Percentiles rank a stretch among this genome's conserved stretches.
Evolutionary conservation across 331 rosid species (phyloP).

Genomic region (Pyracantha coccinea): DNA sequence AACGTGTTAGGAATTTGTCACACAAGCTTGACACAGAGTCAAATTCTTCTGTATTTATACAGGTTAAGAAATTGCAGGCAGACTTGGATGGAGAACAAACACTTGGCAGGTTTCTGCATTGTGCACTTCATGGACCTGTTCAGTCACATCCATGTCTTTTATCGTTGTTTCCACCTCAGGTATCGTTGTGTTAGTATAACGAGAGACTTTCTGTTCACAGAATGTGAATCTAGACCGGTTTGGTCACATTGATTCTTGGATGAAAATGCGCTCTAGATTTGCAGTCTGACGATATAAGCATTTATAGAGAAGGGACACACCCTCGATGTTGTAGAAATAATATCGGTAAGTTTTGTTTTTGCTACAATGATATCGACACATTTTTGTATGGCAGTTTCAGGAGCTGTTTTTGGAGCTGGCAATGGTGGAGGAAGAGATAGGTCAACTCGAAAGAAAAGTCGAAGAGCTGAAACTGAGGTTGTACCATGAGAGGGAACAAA

Average conservation of each 20-base stretch:
- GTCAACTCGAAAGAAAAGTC: slow-evolving; percentile 56
- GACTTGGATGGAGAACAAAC: slow-evolving; percentile 58
- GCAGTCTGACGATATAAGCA: too few relatives aligned
- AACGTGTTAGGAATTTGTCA: not conserved
- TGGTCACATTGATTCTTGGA: not conserved
- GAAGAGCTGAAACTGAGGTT: slow-evolving; percentile 50
- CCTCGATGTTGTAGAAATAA: too few relatives aligned
- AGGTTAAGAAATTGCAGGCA: slow-evolving; percentile 62
- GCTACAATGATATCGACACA: too few relatives aligned
- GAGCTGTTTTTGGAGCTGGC: slow-evolving; percentile 58
- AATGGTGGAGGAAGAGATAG: slow-evolving; percentile 66
- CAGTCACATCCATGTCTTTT: slow-evolving; percentile 41
- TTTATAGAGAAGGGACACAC: too few relatives aligned
- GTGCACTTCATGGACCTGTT: slow-evolving; percentile 59
- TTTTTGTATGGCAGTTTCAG: slow-evolving; percentile 33
- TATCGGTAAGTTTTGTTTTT: too few relatives aligned
- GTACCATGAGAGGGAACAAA: slow-evolving; percentile 45
- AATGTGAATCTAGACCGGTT: not conserved
- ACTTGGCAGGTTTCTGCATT: slow-evolving; percentile 43
- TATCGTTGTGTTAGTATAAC: not conserved
- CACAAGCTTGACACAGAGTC: not conserved
- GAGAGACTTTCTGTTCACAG: not conserved
- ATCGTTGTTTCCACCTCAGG: slow-evolving; percentile 56
- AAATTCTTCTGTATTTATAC: not conserved
- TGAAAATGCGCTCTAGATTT: too few relatives aligned